Evolutionary conservation across 805 yeast species (phyloP).

Genomic region (Sugiyamaella boreocaroliniensis): DNA sequence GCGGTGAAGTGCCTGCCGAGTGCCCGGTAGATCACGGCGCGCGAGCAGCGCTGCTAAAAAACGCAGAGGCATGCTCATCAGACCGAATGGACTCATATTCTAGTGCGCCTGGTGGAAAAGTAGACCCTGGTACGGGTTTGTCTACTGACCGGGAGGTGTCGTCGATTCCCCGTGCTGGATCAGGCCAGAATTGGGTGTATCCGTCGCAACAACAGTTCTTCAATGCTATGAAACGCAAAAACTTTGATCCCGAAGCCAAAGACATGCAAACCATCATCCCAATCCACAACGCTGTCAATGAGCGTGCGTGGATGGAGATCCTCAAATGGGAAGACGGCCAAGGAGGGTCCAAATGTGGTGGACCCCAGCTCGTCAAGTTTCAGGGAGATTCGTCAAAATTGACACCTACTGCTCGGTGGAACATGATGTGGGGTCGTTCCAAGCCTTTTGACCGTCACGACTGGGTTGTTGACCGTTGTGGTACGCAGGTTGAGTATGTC

Average conservation of each 20-base stretch:
- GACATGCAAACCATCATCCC: slow-evolving; percentile 93
- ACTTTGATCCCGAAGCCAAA: slow-evolving; percentile 71
- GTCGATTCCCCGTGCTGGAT: slow-evolving; percentile 74
- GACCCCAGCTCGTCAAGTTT: slow-evolving; percentile 75
- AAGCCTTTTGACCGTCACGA: slow-evolving; percentile 95
- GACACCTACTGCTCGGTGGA: slow-evolving; percentile 80
- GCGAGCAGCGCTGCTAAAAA: slow-evolving; percentile 40
- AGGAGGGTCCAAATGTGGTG: slow-evolving; percentile 54
- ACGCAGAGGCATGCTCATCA: slow-evolving; percentile 39
- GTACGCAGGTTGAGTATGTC: slow-evolving; percentile 76
- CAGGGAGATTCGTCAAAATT: slow-evolving; percentile 80
- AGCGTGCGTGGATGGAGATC: slow-evolving; percentile 83
- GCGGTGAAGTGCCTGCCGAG: slow-evolving; percentile 18
- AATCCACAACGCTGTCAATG: slow-evolving; percentile 89
- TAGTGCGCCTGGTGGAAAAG: not conserved
- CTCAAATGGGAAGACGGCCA: slow-evolving; percentile 62
- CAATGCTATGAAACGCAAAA: slow-evolving; percentile 88
- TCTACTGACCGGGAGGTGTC: slow-evolving; percentile 73
- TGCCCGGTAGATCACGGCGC: slow-evolving; percentile 62
- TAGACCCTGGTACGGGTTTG: slow-evolving; percentile 29
- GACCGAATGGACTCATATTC: slow-evolving; percentile 14
- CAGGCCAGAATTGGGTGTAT: slow-evolving; percentile 74
- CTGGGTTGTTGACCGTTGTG: slow-evolving; percentile 85
- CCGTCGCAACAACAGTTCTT: slow-evolving; percentile 93
- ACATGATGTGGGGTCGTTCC: slow-evolving; percentile 49